Percentiles rank a stretch among this genome's conserved stretches.
These are phyloP conservation scores for Neurospora sublineolata DNA, from an alignment of 495 filamentous ascomycete genomes.

Conservation along the genomic window DNA sequence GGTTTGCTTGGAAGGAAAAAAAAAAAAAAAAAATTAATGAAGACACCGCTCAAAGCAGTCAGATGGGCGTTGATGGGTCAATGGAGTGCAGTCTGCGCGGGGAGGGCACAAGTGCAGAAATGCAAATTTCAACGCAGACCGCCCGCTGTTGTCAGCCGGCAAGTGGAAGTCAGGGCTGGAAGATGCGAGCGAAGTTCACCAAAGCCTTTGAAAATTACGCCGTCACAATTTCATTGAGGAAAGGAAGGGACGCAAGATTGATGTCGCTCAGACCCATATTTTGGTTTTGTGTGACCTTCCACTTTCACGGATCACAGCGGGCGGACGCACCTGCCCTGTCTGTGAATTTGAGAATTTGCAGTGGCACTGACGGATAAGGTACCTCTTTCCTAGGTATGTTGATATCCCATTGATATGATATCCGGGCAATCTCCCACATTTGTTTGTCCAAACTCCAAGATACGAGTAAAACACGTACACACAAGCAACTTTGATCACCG, in stretches of 20 bases:
- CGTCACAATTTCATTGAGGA: not conserved
- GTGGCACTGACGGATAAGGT: not conserved
- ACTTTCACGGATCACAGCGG: not conserved
- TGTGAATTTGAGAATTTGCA: not conserved
- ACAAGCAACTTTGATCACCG: not conserved
- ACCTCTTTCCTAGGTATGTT: not conserved
- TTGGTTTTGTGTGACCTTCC: not conserved
- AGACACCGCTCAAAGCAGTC: not conserved
- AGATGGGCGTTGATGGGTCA: not conserved
- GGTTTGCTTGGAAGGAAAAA: not conserved
- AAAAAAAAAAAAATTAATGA: no score
- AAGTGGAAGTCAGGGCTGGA: not conserved
- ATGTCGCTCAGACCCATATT: not conserved
- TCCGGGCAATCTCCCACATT: not conserved
- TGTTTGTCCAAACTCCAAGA: not conserved
- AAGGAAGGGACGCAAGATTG: not conserved
- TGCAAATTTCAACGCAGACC: not conserved
- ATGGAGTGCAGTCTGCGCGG: not conserved
- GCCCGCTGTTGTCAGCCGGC: not conserved
- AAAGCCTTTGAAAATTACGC: not conserved
- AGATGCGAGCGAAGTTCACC: not conserved
- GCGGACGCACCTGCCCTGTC: not conserved
- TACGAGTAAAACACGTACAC: not conserved
- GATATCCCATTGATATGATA: not conserved
- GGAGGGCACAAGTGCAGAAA: not conserved